Evolutionary conservation across 2,329 filamentous ascomycete species (phyloP), one percentile per base, ranked within the genome.

Genomic region (Botrytis tulipae): DNA sequence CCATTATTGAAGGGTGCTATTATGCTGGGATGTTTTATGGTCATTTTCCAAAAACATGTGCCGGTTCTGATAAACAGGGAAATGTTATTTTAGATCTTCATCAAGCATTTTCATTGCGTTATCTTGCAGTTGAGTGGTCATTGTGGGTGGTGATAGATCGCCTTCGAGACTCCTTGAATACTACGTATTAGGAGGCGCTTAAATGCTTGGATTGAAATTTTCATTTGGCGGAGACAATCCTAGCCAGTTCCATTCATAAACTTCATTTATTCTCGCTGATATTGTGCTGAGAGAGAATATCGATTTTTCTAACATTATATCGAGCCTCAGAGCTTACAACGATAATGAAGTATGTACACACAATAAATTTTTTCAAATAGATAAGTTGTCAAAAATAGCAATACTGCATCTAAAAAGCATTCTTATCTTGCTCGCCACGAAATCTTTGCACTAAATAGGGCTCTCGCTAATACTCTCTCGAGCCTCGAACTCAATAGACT

Each of bases 271-370:
- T 2, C 14, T 57, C n/a, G 3, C 51, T 57, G n/a, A 57, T 29
- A 18, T 1, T 57, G 14, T 29, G 14, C 8, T 57, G 2, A 18
- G 14, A 57, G 12, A 32, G 3, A 32, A 32, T 4, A 9, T 29
- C 14, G 3, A 57, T 57, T 57, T 29, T 29, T 29, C 7, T 29
- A 6, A 29, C n/a, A 29, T 14, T 18, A 29, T 4, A 57, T 29
- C 3, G 3, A 29, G n/a, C 51, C 3, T n/a, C n/a, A 9, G 14
- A 18, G 5, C 1, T 57, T 18, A 2, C 2, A 32, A 29, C 3
- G 16, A 57, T 3, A 18, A 57, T 29, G 0, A 32, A 29, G 3
- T 29, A 3, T 57, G 14, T 7, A 32, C n/a, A 18, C 8, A 57
- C 6, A 3, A 29, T 29, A 18, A 9, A 57, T 57, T 14, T 29